Percentiles rank a stretch among this genome's conserved stretches.
phyloP scores from a whole-genome alignment of 2,329 filamentous ascomycete species.

The Didymosphaeria variabile region DNA sequence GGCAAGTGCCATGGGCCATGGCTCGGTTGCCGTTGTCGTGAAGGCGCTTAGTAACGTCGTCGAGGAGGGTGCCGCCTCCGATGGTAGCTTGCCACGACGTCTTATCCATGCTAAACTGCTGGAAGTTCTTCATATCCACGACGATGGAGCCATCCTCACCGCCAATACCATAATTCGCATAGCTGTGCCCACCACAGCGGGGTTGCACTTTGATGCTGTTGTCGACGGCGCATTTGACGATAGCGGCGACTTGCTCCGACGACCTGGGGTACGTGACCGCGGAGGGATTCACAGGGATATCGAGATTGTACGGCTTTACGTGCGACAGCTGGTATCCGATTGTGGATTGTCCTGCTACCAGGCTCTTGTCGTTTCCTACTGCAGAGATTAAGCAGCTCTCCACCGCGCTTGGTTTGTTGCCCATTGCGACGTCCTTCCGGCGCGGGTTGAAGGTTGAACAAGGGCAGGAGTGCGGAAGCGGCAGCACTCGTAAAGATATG shows the following conservation, averaged over 20 bases:
- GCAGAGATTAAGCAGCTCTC: constrained; percentile 42
- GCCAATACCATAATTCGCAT: constrained; percentile 61
- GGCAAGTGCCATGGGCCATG: constrained; percentile 59
- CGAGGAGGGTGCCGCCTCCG: constrained; percentile 60
- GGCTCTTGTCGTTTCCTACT: constrained; percentile 32
- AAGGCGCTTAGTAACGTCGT: constrained; percentile 47
- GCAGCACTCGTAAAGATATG: neutral
- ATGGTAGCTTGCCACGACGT: constrained; percentile 56
- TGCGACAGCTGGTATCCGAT: constrained; percentile 41
- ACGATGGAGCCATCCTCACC: constrained; percentile 58
- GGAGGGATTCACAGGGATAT: constrained; percentile 54
- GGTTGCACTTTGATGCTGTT: constrained; percentile 66
- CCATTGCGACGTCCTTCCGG: constrained; percentile 31
- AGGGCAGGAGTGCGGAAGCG: neutral
- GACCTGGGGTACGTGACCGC: constrained; percentile 66
- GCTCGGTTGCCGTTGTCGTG: constrained; percentile 51
- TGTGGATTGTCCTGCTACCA: constrained; percentile 34
- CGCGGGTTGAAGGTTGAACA: neutral
- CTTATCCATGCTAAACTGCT: constrained; percentile 56
- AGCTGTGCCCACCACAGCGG: constrained; percentile 72
- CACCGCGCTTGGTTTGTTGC: constrained; percentile 38
- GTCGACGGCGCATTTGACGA: constrained; percentile 66
- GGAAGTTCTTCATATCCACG: constrained; percentile 60
- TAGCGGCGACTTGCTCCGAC: constrained; percentile 62
- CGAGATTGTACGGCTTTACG: constrained; percentile 51